These are phyloP conservation scores for Leucoagaricus sp. DNA, from an alignment of 1,284 basidiomycete species.

Conservation along the genomic window DNA sequence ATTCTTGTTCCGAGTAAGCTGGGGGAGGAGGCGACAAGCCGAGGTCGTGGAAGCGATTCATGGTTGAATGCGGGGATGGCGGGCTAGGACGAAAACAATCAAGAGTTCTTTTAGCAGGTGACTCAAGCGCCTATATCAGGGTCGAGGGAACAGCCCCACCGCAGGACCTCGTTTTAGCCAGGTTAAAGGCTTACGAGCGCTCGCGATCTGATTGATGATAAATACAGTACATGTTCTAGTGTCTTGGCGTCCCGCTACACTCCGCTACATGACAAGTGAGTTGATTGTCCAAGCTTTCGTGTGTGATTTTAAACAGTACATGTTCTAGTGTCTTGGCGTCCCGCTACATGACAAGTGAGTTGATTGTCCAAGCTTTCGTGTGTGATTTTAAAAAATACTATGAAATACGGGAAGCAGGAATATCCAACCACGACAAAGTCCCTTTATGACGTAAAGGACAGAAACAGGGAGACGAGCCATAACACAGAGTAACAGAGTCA, in stretches of 20 bases:
- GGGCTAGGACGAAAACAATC: background rate
- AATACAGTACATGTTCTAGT: no score
- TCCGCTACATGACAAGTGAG: background rate
- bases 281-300: no score
- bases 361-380: no score
- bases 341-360: background rate
- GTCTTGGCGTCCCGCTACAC: background rate
- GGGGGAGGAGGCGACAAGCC: conserved; percentile 47
- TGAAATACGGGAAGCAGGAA: background rate
- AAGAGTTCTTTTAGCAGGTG: background rate
- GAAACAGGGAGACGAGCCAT: background rate
- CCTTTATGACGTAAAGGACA: background rate
- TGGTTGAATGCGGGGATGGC: conserved; percentile 18
- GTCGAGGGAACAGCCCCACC: conserved; percentile 4
- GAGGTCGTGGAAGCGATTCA: conserved; percentile 20
- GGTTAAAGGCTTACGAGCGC: background rate
- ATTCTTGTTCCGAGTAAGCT: conserved; percentile 52
- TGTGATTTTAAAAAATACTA: no score
- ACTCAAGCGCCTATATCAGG: background rate
- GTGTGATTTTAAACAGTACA: no score
- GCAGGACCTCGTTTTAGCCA: conserved; percentile 1
- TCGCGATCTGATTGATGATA: background rate
- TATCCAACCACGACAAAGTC: background rate
- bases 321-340: background rate
- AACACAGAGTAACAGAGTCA: background rate